Conservation (phyloP, 2,329 filamentous ascomycete genomes). For the Trichoderma sp. region DNA sequence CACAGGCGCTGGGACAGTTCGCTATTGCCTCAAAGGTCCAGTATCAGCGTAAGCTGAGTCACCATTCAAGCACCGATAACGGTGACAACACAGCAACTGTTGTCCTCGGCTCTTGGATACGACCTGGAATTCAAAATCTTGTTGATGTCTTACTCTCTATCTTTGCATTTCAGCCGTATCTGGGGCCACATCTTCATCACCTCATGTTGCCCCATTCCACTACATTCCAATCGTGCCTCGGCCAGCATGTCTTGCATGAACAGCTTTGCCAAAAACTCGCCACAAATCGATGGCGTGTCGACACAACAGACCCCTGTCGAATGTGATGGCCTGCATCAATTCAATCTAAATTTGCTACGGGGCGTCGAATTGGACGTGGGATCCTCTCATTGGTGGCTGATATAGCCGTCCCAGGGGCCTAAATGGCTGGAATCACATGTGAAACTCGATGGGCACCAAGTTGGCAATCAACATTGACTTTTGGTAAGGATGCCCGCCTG, state of each 20-base stretch:
- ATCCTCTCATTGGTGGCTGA: constrained; percentile 19
- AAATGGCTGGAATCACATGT: constrained; percentile 15
- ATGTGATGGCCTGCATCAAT: constrained; percentile 11
- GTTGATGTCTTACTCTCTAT: constrained; percentile 8
- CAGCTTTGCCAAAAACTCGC: constrained; percentile 9
- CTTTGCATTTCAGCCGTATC: constrained; percentile 14
- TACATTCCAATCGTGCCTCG: neutral
- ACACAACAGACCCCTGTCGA: neutral
- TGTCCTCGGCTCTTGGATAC: neutral
- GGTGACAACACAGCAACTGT: neutral
- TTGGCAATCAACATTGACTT: constrained; percentile 13
- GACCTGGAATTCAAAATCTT: constrained; percentile 12
- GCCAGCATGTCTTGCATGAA: constrained; percentile 23
- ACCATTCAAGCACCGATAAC: neutral
- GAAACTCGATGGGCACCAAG: constrained; percentile 19
- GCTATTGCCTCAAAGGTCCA: neutral
- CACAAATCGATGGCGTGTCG: constrained; percentile 12
- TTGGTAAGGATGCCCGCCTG: neutral
- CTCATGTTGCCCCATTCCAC: constrained; percentile 18
- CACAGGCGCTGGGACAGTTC: neutral
- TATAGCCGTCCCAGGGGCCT: neutral
- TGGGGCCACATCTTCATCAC: neutral
- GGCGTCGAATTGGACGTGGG: constrained; percentile 20
- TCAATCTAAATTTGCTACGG: constrained; percentile 11
- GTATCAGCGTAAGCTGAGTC: neutral